Percentiles rank a stretch among this genome's conserved stretches.
Conservation (phyloP, 108 stramenopile genomes). For the Nitzschia inconspicua region DNA sequence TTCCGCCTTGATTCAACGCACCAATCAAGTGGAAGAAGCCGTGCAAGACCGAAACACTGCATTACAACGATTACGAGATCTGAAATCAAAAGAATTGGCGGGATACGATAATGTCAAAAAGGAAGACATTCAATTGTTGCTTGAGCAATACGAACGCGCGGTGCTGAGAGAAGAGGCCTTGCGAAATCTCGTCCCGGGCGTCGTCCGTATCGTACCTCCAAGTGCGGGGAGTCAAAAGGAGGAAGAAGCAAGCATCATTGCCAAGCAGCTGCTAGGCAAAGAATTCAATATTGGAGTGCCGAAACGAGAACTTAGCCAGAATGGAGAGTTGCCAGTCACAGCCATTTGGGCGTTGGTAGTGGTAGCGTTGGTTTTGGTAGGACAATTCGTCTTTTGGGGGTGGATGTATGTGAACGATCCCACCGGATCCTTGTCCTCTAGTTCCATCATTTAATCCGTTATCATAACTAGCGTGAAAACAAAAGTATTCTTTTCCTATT, state of each 20-base stretch:
- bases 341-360: constrained; percentile 1
- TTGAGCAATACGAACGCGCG: constrained; percentile 47
- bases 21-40: constrained; percentile 50
- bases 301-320: constrained; percentile 7
- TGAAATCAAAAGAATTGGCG: constrained; percentile 50
- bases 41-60: constrained; percentile 46
- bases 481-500: no score
- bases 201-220: constrained; percentile 59
- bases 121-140: constrained; percentile 20
- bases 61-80: constrained; percentile 31
- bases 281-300: constrained; percentile 16
- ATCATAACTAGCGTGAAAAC: no score
- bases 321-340: not conserved
- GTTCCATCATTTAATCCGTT: no score
- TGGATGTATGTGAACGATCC: no score
- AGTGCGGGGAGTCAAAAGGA: constrained; percentile 12
- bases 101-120: constrained; percentile 20
- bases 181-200: constrained; percentile 61
- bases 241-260: constrained; percentile 40
- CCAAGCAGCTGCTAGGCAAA: constrained; percentile 35
- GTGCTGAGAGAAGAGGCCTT: constrained; percentile 46
- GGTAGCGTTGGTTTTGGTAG: constrained; percentile 3
- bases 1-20: constrained; percentile 43
- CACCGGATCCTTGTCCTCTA: no score
- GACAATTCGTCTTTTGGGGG: constrained; percentile 8